These are phyloP conservation scores for Golubevia pallescens DNA, from an alignment of 1,284 basidiomycete genomes.

Conservation along the genomic window DNA sequence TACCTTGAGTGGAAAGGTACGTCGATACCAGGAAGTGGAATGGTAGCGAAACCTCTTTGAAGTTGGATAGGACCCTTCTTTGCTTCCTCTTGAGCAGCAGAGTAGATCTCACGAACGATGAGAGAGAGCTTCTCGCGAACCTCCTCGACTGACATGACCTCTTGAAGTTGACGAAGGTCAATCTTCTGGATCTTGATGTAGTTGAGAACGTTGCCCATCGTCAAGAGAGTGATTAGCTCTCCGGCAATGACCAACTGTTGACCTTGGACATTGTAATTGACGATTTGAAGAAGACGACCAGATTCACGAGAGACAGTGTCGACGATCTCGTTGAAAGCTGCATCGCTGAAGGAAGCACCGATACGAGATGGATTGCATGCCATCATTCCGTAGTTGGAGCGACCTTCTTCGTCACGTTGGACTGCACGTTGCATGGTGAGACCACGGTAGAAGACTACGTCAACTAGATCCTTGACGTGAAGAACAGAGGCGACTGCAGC, in stretches of 20 bases:
- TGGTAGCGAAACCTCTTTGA: conserved; percentile 83
- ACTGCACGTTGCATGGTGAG: conserved; percentile 99
- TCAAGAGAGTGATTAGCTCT: conserved; percentile 88
- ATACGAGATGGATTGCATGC: conserved; percentile 96
- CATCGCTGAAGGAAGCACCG: conserved; percentile 80
- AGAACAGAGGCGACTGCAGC: conserved; percentile 96
- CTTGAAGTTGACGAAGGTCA: conserved; percentile 87
- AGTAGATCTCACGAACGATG: conserved; percentile 84
- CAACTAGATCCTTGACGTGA: conserved; percentile 91
- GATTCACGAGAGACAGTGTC: conserved; percentile 82
- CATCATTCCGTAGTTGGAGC: conserved; percentile 98
- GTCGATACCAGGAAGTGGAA: conserved; percentile 81
- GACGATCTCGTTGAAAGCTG: conserved; percentile 86
- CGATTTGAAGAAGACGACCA: conserved; percentile 86
- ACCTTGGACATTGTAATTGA: conserved; percentile 86
- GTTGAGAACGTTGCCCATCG: conserved; percentile 94
- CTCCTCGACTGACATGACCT: conserved; percentile 81
- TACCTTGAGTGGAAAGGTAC: conserved; percentile 99
- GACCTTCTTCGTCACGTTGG: conserved; percentile 86
- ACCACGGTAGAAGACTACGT: conserved; percentile 98
- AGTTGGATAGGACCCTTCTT: conserved; percentile 90
- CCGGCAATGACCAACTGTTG: conserved; percentile 81
- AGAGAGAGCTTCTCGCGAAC: conserved; percentile 89
- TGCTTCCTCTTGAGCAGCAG: conserved; percentile 75
- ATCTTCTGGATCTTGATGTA: conserved; percentile 96